Conservation (phyloP, 2,329 filamentous ascomycete genomes). For the Colletotrichum liaoningense region DNA sequence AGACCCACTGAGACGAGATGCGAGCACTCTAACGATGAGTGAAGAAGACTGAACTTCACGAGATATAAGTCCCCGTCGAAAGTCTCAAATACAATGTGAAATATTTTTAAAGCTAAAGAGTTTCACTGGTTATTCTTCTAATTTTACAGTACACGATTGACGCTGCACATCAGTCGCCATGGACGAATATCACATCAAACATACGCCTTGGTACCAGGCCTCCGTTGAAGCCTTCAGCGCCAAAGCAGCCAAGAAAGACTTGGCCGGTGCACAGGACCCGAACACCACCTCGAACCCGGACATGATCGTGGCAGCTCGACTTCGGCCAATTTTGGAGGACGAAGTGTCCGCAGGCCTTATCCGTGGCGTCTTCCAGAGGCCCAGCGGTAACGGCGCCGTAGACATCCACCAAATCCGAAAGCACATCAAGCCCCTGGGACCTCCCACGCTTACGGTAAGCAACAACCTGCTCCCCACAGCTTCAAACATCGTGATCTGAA, state of each 20-base stretch:
- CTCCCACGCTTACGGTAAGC: constrained; percentile 46
- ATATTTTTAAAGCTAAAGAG: too few species aligned
- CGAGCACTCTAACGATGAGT: not conserved
- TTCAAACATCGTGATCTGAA: not conserved
- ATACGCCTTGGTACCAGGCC: constrained; percentile 19
- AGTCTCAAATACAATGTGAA: not conserved
- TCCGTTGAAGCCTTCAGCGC: constrained; percentile 11
- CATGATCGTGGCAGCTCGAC: constrained; percentile 50
- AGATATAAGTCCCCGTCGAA: not conserved
- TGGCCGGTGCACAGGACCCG: not conserved
- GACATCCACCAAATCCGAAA: constrained; percentile 52
- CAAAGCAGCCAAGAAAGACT: constrained; percentile 8
- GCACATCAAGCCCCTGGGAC: constrained; percentile 42
- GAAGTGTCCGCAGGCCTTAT: constrained; percentile 46
- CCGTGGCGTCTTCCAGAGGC: constrained; percentile 41
- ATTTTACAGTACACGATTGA: not conserved
- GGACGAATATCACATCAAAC: constrained; percentile 26
- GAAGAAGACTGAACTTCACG: not conserved
- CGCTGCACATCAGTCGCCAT: not conserved
- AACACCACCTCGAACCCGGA: constrained; percentile 35
- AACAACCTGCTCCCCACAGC: not conserved
- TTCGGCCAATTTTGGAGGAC: constrained; percentile 50
- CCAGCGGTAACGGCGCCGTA: constrained; percentile 38
- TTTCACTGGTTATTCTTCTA: not conserved
- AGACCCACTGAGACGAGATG: not conserved